Conservation (phyloP, 345 rosid species). For the Leavenworthia alabamica region DNA sequence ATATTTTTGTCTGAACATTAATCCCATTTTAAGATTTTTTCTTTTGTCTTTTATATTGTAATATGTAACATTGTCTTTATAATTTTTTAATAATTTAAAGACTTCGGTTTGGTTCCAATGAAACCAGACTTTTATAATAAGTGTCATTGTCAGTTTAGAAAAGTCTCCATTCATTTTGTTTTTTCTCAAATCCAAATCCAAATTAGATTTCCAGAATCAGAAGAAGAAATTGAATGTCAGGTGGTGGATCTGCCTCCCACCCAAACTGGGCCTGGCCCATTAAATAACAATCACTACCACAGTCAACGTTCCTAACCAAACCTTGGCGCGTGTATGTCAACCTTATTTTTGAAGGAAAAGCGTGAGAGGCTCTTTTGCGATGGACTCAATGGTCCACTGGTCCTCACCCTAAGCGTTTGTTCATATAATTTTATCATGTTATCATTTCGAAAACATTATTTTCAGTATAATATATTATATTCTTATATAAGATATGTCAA, state of each 20-base stretch:
- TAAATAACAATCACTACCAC: neutral
- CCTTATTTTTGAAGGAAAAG: constrained; percentile 16
- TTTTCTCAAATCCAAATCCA: constrained; percentile 8
- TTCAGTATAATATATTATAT: neutral
- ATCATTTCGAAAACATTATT: neutral
- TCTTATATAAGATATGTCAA: neutral
- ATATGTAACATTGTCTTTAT: neutral
- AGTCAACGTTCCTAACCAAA: neutral
- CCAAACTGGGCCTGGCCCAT: constrained; percentile 14
- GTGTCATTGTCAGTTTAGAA: constrained; percentile 12
- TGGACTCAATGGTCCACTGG: constrained; percentile 23
- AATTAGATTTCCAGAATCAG: constrained; percentile 23
- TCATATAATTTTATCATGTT: neutral
- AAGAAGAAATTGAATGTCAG: constrained; percentile 16
- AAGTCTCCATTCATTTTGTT: neutral
- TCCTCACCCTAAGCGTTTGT: constrained; percentile 17
- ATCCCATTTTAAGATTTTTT: neutral
- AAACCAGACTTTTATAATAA: neutral
- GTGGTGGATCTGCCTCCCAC: constrained; percentile 20
- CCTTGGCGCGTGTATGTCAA: neutral
- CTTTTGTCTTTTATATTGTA: neutral
- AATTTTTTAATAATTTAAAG: neutral
- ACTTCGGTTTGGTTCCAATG: constrained; percentile 18
- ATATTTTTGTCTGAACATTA: constrained; percentile 5
- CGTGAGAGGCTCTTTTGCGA: constrained; percentile 28